These are phyloP conservation scores for Coniella lustricola DNA, from an alignment of 2,329 filamentous ascomycete genomes.

Conservation along the genomic window DNA sequence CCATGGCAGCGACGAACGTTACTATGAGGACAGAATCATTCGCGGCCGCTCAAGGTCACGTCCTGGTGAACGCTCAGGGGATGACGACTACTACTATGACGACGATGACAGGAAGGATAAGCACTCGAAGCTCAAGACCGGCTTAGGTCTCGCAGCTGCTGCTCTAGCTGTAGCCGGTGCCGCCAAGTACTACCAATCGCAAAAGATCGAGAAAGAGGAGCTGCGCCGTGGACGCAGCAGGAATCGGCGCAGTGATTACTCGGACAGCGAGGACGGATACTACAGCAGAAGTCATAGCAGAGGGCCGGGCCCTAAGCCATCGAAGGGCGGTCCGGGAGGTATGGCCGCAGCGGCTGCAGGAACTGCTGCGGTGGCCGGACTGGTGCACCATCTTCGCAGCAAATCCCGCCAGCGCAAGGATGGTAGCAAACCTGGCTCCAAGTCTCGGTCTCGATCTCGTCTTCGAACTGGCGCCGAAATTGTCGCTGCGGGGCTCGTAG, in stretches of 20 bases:
- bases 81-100: slow-evolving; percentile 4
- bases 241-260: slow-evolving; percentile 31
- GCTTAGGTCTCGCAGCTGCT: slow-evolving; percentile 55
- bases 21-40: slow-evolving; percentile 29
- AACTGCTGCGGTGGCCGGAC: slow-evolving; percentile 49
- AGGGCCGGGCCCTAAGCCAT: slow-evolving; percentile 6
- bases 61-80: slow-evolving; percentile 22
- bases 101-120: slow-evolving; percentile 21
- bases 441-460: slow-evolving; percentile 39
- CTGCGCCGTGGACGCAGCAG: slow-evolving; percentile 48
- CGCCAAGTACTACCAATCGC: slow-evolving; percentile 55
- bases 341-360: slow-evolving; percentile 52
- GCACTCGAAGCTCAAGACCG: slow-evolving; percentile 50
- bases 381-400: slow-evolving; percentile 52
- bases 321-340: slow-evolving; percentile 38
- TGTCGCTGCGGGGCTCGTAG: slow-evolving; percentile 52
- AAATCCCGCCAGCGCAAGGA: slow-evolving; percentile 32
- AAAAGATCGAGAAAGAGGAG: slow-evolving; percentile 55
- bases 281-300: slow-evolving; percentile 35
- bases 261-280: slow-evolving; percentile 32
- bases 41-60: slow-evolving; percentile 30
- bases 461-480: slow-evolving; percentile 53
- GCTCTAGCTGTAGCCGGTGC: slow-evolving; percentile 59
- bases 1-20: slow-evolving; percentile 31
- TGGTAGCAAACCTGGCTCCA: slow-evolving; percentile 21